These are phyloP conservation scores for Tagetes erecta DNA, from an alignment of 129 eudicot species.

Conservation along the genomic window DNA sequence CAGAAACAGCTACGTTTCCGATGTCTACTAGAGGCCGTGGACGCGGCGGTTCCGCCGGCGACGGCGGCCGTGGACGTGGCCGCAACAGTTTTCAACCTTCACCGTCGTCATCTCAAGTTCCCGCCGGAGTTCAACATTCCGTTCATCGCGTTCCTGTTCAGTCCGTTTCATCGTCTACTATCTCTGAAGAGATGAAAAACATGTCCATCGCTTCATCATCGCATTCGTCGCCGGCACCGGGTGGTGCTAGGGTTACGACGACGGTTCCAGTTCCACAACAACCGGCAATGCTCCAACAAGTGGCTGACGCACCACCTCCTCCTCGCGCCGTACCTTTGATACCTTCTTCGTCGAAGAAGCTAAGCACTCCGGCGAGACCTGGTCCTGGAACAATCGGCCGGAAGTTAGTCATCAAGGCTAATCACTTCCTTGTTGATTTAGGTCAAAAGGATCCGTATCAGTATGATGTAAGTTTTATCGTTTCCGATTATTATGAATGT, in stretches of 20 bases:
- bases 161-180: not conserved
- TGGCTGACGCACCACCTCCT: not conserved
- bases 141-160: not conserved
- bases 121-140: not conserved
- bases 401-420: constrained; percentile 48
- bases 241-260: not conserved
- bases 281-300: constrained; percentile 7
- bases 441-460: constrained; percentile 55
- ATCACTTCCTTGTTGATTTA: constrained; percentile 62
- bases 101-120: not conserved
- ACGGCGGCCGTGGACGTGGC: not conserved
- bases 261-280: not conserved
- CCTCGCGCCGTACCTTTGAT: constrained; percentile 14
- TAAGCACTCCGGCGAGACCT: constrained; percentile 49
- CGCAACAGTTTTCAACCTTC: not conserved
- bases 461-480: constrained; percentile 43
- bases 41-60: not conserved
- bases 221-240: not conserved
- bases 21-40: not conserved
- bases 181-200: not conserved
- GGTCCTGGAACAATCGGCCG: constrained; percentile 47
- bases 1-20: not conserved
- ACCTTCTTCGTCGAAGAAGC: constrained; percentile 42
- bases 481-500: not conserved
- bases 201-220: not conserved